phyloP scores from a whole-genome alignment of 1,284 basidiomycete genomes.

The Marasmius sp. region DNA sequence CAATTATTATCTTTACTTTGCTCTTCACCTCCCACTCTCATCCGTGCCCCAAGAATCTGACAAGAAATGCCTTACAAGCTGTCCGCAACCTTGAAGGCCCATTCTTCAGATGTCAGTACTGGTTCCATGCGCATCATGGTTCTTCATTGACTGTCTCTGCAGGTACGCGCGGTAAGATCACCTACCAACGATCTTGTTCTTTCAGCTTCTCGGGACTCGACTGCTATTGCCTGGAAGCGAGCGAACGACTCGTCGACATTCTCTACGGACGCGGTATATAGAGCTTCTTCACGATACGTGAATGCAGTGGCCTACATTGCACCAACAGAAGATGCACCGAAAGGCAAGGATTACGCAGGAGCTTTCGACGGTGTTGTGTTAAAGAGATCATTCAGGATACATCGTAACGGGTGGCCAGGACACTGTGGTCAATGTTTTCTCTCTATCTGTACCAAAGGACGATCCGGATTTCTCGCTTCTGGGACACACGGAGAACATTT shows the following conservation, averaged over 20 bases:
- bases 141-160: conserved; percentile 15
- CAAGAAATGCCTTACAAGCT: conserved; percentile 76
- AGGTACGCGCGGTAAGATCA: conserved; percentile 77
- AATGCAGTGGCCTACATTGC: conserved; percentile 80
- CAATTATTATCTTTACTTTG: too few species aligned
- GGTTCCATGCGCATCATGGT: background rate
- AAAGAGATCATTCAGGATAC: conserved; percentile 56
- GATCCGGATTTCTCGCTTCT: conserved; percentile 81
- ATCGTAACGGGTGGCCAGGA: conserved; percentile 86
- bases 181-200: conserved; percentile 74
- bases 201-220: conserved; percentile 88
- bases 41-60: too few species aligned
- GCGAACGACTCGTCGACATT: conserved; percentile 49
- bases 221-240: conserved; percentile 83
- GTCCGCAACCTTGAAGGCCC: conserved; percentile 72
- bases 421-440: conserved; percentile 80
- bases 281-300: conserved; percentile 75
- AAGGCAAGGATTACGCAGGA: conserved; percentile 46
- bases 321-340: conserved; percentile 65
- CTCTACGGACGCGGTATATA: conserved; percentile 51
- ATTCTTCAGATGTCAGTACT: conserved; percentile 71
- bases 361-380: conserved; percentile 15
- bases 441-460: conserved; percentile 54
- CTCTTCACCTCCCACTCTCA: too few species aligned
- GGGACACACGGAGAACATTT: conserved; percentile 92